Base-by-base conservation (phyloP, 2,329 filamentous ascomycete species). In the Penicillium occitanis region DNA sequence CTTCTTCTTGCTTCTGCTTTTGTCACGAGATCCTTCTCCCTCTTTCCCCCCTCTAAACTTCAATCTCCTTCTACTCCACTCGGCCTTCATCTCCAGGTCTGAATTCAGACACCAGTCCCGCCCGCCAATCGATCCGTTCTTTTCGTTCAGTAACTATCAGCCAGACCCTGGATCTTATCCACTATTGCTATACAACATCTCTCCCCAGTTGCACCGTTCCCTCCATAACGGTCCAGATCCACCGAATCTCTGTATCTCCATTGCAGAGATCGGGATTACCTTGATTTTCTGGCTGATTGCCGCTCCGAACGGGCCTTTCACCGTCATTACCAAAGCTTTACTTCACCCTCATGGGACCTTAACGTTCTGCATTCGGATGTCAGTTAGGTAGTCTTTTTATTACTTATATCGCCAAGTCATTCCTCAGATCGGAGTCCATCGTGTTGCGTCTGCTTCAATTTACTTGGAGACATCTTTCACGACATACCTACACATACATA, bases 381-480 rank as follows among this genome's bases (percentile, higher is more conserved):
- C 11, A 33, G n/a, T 44, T 22, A 7, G 22, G 5, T 17, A 14
- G n/a, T 8, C n/a, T 14, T 28, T 13, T 22, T 40, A 63, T 19
- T 66, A 66, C 60, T 66, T 66, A 63, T 63, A 66, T 51, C 53
- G n/a, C 51, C 51, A 64, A 64, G 37, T 37, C 53, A 35, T 58
- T 58, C 51, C 42, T 28, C 46, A n/a, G n/a, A 64, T 57, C 53
- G 33, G 19, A 58, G 40, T 25, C 37, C 30, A 37, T 37, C 60
- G 48, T 48, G 48, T 28, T 46, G 55, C 51, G 28, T 46, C 61
- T n/a, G 53, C 65, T 60, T 66, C 53, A 66, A 59, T 66, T 51
- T 51, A 66, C n/a, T 62, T 66, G 60, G 60, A 50, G 63, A 44
- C 13, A 22, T 33, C 25, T 22, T 48, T 33, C 19, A 46, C 33